Percentiles rank a stretch among this genome's conserved stretches.
Evolutionary conservation across 495 filamentous ascomycete genomes (phyloP).

Genomic region (Rhizodiscina lignyota): DNA sequence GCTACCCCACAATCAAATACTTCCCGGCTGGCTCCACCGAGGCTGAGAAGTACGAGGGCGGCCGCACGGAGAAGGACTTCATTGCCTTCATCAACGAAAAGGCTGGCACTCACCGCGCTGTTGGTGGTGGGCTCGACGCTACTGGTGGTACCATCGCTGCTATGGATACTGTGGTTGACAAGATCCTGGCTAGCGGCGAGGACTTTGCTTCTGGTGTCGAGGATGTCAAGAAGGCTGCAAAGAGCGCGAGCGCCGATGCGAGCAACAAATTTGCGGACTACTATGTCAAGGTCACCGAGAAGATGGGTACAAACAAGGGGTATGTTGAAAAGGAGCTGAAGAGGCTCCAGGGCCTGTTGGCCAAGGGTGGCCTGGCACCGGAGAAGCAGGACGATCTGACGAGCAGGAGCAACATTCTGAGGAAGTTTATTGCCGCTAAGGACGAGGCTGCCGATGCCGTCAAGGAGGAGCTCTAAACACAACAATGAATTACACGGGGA

Average conservation of each 20-base stretch:
- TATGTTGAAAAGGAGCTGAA: conserved; percentile 78
- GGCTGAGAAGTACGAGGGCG: conserved; percentile 54
- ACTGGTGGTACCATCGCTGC: conserved; percentile 66
- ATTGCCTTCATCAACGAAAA: conserved; percentile 76
- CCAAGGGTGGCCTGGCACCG: conserved; percentile 70
- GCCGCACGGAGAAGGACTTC: conserved; percentile 61
- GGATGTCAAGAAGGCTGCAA: conserved; percentile 42
- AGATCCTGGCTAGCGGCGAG: conserved; percentile 40
- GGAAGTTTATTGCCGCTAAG: conserved; percentile 43
- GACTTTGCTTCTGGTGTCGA: conserved; percentile 20
- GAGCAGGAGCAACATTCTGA: conserved; percentile 74
- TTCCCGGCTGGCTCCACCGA: conserved; percentile 79
- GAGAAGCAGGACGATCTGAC: conserved; percentile 82
- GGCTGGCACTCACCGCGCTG: conserved; percentile 69
- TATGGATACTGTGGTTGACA: conserved; percentile 56
- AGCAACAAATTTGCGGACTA: conserved; percentile 82
- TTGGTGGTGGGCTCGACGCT: conserved; percentile 65
- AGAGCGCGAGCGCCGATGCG: conserved; percentile 13
- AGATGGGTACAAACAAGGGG: conserved; percentile 55
- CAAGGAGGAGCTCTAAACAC: conserved; percentile 55
- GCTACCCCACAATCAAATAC: conserved; percentile 96
- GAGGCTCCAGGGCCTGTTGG: conserved; percentile 61
- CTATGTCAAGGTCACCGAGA: conserved; percentile 80
- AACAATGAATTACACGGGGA: no score
- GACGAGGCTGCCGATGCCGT: no score